Conservation (phyloP, 2,329 filamentous ascomycete species). For the Ascochyta fabae region DNA sequence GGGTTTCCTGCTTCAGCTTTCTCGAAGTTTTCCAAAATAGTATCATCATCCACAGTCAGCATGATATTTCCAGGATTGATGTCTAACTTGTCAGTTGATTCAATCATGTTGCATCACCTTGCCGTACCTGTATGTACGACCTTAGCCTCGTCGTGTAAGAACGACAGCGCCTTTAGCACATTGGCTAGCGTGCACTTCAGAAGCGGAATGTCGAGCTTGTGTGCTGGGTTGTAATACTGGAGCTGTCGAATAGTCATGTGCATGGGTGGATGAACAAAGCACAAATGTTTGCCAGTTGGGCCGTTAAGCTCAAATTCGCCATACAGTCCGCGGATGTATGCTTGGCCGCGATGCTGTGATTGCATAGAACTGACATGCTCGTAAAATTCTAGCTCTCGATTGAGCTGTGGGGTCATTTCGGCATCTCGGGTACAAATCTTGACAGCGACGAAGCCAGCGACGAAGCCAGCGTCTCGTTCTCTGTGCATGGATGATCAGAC, state of each 20-base stretch:
- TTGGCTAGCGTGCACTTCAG: slow-evolving; percentile 40
- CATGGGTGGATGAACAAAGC: slow-evolving; percentile 35
- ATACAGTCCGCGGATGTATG: slow-evolving; percentile 28
- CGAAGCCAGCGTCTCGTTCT: slow-evolving; percentile 27
- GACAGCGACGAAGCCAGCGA: slow-evolving; percentile 26
- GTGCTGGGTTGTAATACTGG: slow-evolving; percentile 29
- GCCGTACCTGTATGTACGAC: slow-evolving; percentile 55
- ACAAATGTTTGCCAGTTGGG: slow-evolving; percentile 33
- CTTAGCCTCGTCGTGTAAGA: slow-evolving; percentile 53
- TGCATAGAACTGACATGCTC: slow-evolving; percentile 33
- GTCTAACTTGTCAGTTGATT: slow-evolving; percentile 38
- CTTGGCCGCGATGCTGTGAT: slow-evolving; percentile 31
- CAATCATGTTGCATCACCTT: slow-evolving; percentile 17
- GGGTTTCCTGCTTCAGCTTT: slow-evolving; percentile 47
- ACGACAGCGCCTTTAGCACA: slow-evolving; percentile 53
- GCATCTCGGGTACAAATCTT: slow-evolving; percentile 31
- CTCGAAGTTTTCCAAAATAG: slow-evolving; percentile 49
- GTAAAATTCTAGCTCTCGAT: slow-evolving; percentile 35
- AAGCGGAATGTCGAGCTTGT: slow-evolving; percentile 23
- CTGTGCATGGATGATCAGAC: slow-evolving; percentile 23
- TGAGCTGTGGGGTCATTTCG: slow-evolving; percentile 14
- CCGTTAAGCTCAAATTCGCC: slow-evolving; percentile 29
- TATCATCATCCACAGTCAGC: slow-evolving; percentile 44
- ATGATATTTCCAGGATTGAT: slow-evolving; percentile 55
- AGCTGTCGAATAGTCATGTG: slow-evolving; percentile 38